These are phyloP conservation scores for Macadamia tetraphylla DNA, from an alignment of 164 flowering plant species.

Conservation along the genomic window DNA sequence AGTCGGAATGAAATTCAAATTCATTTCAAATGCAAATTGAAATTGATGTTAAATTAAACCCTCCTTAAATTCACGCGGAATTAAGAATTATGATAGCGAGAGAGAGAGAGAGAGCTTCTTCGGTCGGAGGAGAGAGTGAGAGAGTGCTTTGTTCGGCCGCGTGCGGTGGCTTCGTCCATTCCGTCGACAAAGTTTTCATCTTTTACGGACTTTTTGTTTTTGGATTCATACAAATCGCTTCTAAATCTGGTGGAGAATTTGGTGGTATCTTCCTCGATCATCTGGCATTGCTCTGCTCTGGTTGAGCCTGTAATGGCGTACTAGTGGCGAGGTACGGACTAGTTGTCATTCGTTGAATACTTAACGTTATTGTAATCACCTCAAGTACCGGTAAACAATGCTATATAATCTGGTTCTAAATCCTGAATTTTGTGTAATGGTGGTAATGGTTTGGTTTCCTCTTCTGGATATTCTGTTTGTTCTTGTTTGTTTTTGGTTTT, in stretches of 20 bases:
- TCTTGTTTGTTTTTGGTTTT: not conserved
- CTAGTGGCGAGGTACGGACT: constrained; percentile 5
- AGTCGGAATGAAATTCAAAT: constrained; percentile 65
- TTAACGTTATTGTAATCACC: not conserved
- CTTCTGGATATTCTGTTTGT: not conserved
- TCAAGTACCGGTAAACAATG: not conserved
- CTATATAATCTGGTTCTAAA: constrained; percentile 4
- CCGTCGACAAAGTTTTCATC: not conserved
- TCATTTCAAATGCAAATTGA: constrained; percentile 18
- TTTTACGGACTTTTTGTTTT: not conserved
- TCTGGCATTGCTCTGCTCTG: constrained; percentile 7
- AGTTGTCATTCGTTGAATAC: not conserved
- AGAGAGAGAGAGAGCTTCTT: not conserved
- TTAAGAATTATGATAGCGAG: not conserved
- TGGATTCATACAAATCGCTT: not conserved
- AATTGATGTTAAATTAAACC: constrained; percentile 1
- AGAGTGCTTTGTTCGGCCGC: not conserved
- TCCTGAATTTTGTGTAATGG: not conserved
- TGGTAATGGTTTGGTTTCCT: not conserved
- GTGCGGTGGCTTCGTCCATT: constrained; percentile 7
- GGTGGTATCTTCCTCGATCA: not conserved
- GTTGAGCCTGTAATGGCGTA: not conserved
- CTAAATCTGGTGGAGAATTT: not conserved
- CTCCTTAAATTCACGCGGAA: constrained; percentile 22
- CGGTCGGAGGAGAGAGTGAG: not conserved